Base-by-base conservation (phyloP, 441 rosid species). In the Raphanus hybrid region DNA sequence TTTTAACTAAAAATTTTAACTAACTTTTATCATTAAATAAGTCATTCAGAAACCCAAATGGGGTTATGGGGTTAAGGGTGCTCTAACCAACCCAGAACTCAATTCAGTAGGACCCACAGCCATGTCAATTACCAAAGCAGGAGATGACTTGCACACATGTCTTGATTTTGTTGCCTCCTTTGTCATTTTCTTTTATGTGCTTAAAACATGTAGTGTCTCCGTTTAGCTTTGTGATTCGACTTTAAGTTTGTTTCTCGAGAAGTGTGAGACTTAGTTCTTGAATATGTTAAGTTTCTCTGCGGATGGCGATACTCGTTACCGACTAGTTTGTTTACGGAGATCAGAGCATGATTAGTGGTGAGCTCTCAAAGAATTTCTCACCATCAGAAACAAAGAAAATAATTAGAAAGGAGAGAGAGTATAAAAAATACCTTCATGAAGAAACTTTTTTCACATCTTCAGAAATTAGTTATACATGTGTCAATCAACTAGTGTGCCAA, bases 101-200 rank as follows among this genome's bases (percentile, higher is more conserved):
- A 77, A 65, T 77, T 77, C 15, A 57, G 0, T 7, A 43, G 76
- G 80, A 45, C 72, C 80, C 43, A 37, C 76, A 58, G 67, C 12
- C 15, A 9, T n/a, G 20, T 58, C 2, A 12, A 23, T 59, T 66
- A 60, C 41, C 67, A 12, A 43, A 48, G n/a, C 68, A 64, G 39
- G 66, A 32, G 67, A 65, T 71, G 72, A 77, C 68, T 77, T 77
- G 54, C 67, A 20, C 75, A 71, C 55, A 64, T 18, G 76, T 77
- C 63, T 58, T 71, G 61, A 11, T 65, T 65, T 71, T 71, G 41
- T 65, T 71, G 75, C 39, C 64, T 76, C 65, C 16, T 68, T 52
- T 45, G 69, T 68, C 61, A 5, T 15, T 6, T 35, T 68, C 26
- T 62, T 61, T 48, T 52, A 9, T 48, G 68, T 48, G 16, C 15